Evolutionary conservation across 192 early-diverging fungal species (phyloP).

Genomic region (Linderina pennispora): DNA sequence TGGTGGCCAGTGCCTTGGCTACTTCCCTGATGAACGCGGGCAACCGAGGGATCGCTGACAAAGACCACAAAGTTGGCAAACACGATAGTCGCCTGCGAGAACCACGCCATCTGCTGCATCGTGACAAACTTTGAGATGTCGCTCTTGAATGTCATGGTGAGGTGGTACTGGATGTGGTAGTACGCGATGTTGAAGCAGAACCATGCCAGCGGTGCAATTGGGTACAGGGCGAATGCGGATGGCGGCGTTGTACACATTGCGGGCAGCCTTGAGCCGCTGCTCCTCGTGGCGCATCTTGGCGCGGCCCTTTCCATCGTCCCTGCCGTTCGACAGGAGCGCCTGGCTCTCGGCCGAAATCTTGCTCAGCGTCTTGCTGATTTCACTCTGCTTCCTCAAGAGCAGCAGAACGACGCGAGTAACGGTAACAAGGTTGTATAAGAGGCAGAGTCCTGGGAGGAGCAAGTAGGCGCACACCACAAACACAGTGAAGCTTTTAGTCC

Average conservation of each 20-base stretch:
- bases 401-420: neutral
- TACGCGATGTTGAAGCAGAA: slow-evolving; percentile 1
- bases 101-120: slow-evolving; percentile 1
- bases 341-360: neutral
- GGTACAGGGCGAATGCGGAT: slow-evolving; percentile 11
- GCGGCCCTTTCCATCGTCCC: neutral
- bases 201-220: slow-evolving; percentile 4
- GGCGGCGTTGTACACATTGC: slow-evolving; percentile 4
- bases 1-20: neutral
- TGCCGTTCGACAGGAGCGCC: neutral
- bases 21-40: neutral
- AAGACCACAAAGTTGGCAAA: slow-evolving; percentile 7
- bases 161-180: slow-evolving; percentile 4
- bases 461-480: slow-evolving; percentile 2
- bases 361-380: slow-evolving; percentile 1
- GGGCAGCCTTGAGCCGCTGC: neutral
- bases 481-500: neutral
- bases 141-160: slow-evolving; percentile 1
- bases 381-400: neutral
- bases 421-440: neutral
- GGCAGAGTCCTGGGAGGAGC: neutral
- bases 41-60: slow-evolving; percentile 4
- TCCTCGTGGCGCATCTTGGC: neutral
- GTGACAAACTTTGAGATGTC: neutral
- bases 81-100: slow-evolving; percentile 1